Evolutionary conservation across 176 grass and related monocot genomes (phyloP), one percentile per base, ranked within the genome.

Genomic region (Otatea glauca): DNA sequence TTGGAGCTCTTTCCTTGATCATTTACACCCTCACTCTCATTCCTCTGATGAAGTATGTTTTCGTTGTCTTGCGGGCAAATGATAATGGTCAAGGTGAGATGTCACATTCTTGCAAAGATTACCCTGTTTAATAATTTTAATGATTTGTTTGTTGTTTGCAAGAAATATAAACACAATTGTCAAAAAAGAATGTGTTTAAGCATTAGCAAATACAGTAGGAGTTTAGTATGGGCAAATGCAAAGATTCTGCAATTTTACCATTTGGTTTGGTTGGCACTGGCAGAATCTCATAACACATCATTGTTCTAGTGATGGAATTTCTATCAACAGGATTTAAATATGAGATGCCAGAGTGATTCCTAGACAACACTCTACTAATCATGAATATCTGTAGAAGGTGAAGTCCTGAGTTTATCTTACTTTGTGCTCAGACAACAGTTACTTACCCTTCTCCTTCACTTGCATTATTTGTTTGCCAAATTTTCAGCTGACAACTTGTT

Each of bases 81-180:
- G 94, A 97, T 75, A 94, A 92, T 75, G 92, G 94, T 71, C 89
- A 97, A 94, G 94, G 94, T 97, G 85, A 79, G 88, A 68, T 85
- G 25, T 65, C 54, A 34, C 7, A 35, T 37, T 37, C 41, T 83
- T 53, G 35, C 44, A 74, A 48, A 34, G 43, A 83, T 54, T 85
- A 39, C 4, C 65, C 15, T 25, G 23, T 70, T 9, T 69, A 27
- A 9, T 4, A 1, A 7, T 54, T 49, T 21, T 50, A 76, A 49
- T 83, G 24, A 70, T 59, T 55, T 61, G 3, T 65, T 58, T 12
- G 4, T 18, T 35, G 3, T 75, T 75, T 84, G 20, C 18, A 43
- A 75, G 14, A 88, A 73, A 44, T 25, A 54, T 45, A 14, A 62
- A 27, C 25, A 53, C 71, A 45, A 32, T 62, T 82, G 42, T 72